Conservation (phyloP, 257 asterid genomes). For the Salvia splendens region DNA sequence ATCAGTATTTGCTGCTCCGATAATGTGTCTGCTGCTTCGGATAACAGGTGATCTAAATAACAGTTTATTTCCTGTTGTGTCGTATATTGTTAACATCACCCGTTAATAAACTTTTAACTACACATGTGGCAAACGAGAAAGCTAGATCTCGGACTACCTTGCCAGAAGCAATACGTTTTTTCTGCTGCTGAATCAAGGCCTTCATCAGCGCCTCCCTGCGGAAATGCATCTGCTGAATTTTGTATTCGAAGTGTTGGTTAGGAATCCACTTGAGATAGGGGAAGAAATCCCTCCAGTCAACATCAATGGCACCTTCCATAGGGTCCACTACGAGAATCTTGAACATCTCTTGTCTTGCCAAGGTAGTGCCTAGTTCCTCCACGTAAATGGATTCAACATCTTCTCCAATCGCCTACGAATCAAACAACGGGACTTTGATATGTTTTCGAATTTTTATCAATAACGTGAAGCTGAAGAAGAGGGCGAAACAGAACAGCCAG, state of each 20-base stretch:
- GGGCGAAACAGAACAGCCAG: neutral
- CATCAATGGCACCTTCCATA: conserved; percentile 91
- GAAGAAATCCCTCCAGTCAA: conserved; percentile 97
- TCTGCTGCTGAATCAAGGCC: conserved; percentile 61
- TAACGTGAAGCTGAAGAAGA: neutral
- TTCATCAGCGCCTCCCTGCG: conserved; percentile 63
- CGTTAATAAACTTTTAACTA: neutral
- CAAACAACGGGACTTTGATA: neutral
- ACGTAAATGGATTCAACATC: conserved; percentile 65
- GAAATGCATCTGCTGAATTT: conserved; percentile 44
- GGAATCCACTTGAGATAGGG: conserved; percentile 86
- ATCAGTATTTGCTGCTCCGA: conserved; percentile 66
- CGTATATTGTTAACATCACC: conserved; percentile 6
- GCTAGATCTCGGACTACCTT: conserved; percentile 41
- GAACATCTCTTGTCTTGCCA: conserved; percentile 56
- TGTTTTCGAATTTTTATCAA: neutral
- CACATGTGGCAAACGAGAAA: neutral
- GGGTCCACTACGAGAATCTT: conserved; percentile 61
- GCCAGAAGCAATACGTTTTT: conserved; percentile 62
- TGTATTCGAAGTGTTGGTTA: conserved; percentile 57
- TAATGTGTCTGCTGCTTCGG: conserved; percentile 53
- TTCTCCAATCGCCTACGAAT: conserved; percentile 61
- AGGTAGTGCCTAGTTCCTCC: conserved; percentile 53
- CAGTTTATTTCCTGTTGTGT: conserved; percentile 57
- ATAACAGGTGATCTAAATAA: conserved; percentile 62